Conservation (phyloP, 768 basidiomycete genomes). For the Leccinum longicurvipes region DNA sequence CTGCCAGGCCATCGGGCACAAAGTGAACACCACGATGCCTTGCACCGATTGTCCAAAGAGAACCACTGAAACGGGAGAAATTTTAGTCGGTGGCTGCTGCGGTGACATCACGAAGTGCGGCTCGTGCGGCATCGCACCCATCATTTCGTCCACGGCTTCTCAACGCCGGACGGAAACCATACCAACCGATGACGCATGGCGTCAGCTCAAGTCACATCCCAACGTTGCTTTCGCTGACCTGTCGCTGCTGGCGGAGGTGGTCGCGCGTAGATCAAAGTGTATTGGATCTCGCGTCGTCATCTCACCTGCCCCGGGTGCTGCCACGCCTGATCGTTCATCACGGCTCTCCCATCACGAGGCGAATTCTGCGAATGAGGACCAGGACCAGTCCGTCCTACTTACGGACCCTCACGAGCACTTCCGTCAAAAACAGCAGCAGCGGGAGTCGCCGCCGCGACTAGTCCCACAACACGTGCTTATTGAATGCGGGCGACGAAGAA, state of each 20-base stretch:
- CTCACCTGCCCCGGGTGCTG: constrained; percentile 48
- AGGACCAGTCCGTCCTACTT: constrained; percentile 42
- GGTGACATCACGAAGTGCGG: constrained; percentile 32
- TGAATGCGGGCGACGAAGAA: constrained; percentile 55
- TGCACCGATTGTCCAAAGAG: constrained; percentile 57
- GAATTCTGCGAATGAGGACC: constrained; percentile 22
- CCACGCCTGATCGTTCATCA: constrained; percentile 41
- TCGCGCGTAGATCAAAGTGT: constrained; percentile 78
- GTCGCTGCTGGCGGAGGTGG: constrained; percentile 81
- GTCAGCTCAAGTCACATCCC: constrained; percentile 81
- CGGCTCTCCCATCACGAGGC: constrained; percentile 10
- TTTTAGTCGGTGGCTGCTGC: constrained; percentile 36
- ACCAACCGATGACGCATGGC: constrained; percentile 81
- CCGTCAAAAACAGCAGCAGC: constrained; percentile 41
- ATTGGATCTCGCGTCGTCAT: constrained; percentile 65
- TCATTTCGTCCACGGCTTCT: constrained; percentile 21
- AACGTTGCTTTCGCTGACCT: constrained; percentile 85
- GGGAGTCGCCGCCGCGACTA: constrained; percentile 46
- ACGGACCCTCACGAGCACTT: constrained; percentile 55
- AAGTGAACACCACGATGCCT: constrained; percentile 47
- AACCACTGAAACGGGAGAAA: constrained; percentile 23
- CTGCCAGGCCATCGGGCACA: constrained; percentile 69
- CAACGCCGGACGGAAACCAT: constrained; percentile 48
- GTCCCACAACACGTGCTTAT: constrained; percentile 61
- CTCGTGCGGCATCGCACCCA: constrained; percentile 33